A percentile compares a stretch with the other conserved stretches of the same genome.
These are phyloP conservation scores for Myxozyma neglecta DNA, from an alignment of 805 yeast species.

Conservation along the genomic window DNA sequence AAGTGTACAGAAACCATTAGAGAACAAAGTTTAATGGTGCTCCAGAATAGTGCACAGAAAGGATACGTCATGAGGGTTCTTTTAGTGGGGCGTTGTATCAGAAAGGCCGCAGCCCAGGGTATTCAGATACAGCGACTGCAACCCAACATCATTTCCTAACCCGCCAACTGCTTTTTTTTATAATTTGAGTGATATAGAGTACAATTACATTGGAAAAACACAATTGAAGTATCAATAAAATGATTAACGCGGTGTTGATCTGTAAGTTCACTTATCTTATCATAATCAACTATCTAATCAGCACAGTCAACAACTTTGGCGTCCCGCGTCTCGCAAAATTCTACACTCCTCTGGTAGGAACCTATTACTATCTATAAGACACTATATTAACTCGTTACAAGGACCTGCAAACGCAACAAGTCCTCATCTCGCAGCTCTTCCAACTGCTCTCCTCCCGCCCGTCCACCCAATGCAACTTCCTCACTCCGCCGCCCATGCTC, in stretches of 20 bases:
- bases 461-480: slow-evolving; percentile 78
- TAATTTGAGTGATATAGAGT: too few species aligned
- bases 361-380: background rate
- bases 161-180: too few species aligned
- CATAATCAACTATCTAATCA: background rate
- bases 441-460: slow-evolving; percentile 70
- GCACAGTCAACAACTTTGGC: slow-evolving; percentile 79
- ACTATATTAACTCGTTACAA: background rate
- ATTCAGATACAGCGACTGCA: too few species aligned
- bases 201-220: background rate
- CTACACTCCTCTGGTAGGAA: slow-evolving; percentile 69
- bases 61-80: too few species aligned
- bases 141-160: too few species aligned
- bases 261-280: slow-evolving; percentile 45
- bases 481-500: slow-evolving; percentile 83
- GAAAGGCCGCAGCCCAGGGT: too few species aligned
- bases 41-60: too few species aligned
- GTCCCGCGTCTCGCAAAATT: slow-evolving; percentile 86
- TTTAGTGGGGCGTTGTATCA: too few species aligned
- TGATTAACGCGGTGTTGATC: slow-evolving; percentile 86
- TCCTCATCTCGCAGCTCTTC: slow-evolving; percentile 77
- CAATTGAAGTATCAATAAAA: slow-evolving; percentile 35
- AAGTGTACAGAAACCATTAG: too few species aligned
- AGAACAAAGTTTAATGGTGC: too few species aligned
- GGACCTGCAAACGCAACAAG: slow-evolving; percentile 77